phyloP scores from a whole-genome alignment of 1,284 basidiomycete genomes.

The Fomitopsis schrenkii region DNA sequence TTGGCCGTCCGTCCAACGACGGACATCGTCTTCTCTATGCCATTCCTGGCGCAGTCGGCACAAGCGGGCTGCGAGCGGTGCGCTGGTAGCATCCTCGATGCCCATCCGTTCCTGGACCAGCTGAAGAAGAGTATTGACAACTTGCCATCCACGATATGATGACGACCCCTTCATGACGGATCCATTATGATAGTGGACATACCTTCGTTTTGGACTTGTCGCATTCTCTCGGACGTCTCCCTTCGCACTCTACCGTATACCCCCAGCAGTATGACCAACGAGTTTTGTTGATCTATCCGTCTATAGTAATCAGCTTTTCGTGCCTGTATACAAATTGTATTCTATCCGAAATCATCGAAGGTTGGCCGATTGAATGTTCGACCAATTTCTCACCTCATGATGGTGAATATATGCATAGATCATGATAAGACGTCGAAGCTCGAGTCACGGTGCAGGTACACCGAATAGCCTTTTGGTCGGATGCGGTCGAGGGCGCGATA shows the following conservation, averaged over 20 bases:
- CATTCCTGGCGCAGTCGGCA: constrained; percentile 53
- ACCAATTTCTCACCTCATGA: neutral
- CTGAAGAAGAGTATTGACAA: constrained; percentile 57
- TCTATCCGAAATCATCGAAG: neutral
- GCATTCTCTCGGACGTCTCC: neutral
- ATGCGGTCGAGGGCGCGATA: neutral
- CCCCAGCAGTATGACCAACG: neutral
- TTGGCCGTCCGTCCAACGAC: constrained; percentile 51
- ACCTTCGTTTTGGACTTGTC: neutral
- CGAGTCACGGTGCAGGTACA: neutral
- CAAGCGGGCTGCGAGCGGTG: constrained; percentile 53
- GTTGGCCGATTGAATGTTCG: neutral
- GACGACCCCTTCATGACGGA: neutral
- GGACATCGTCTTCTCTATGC: constrained; percentile 53
- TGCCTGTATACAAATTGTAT: neutral
- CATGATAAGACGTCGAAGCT: neutral
- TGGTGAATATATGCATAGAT: neutral
- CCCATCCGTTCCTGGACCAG: constrained; percentile 48
- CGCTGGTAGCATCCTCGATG: constrained; percentile 56
- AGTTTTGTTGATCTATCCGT: neutral
- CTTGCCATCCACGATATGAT: constrained; percentile 51
- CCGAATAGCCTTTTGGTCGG: neutral
- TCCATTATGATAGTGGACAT: neutral
- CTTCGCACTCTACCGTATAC: neutral
- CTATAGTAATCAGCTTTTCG: neutral